Conservation (phyloP, 2,329 filamentous ascomycete species). For the Microcera coccophila region DNA sequence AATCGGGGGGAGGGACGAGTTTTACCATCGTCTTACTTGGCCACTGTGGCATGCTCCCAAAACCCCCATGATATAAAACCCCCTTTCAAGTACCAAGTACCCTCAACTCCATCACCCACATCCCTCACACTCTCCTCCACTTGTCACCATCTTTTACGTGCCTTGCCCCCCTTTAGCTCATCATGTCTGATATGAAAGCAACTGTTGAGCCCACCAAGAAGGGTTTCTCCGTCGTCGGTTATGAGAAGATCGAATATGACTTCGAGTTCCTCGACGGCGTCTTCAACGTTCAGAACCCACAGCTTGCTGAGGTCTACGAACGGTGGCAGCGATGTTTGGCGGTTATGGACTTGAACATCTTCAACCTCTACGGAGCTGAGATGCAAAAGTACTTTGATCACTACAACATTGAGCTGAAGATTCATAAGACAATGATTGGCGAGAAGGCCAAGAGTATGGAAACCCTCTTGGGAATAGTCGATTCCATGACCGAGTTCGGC, state of each 20-base stretch:
- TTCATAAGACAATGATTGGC: slow-evolving; percentile 71
- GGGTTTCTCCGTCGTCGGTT: slow-evolving; percentile 68
- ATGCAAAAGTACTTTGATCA: slow-evolving; percentile 66
- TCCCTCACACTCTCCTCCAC: neutral
- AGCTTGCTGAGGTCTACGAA: slow-evolving; percentile 62
- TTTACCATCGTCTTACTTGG: no score
- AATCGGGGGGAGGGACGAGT: no score
- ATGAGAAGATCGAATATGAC: slow-evolving; percentile 73
- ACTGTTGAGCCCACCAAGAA: slow-evolving; percentile 58
- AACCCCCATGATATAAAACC: neutral
- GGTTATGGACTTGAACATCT: slow-evolving; percentile 69
- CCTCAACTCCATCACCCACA: neutral
- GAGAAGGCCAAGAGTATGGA: slow-evolving; percentile 73
- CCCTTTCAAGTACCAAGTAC: neutral
- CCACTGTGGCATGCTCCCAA: no score
- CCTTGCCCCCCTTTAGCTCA: slow-evolving; percentile 21
- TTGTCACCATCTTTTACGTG: neutral
- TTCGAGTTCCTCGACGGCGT: slow-evolving; percentile 69
- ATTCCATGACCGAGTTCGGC: slow-evolving; percentile 71
- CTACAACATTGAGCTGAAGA: slow-evolving; percentile 56
- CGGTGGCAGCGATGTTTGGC: slow-evolving; percentile 63
- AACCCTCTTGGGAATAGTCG: slow-evolving; percentile 64
- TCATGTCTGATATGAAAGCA: slow-evolving; percentile 68
- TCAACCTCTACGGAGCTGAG: slow-evolving; percentile 61
- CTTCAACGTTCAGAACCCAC: slow-evolving; percentile 56